These are phyloP conservation scores for Nitzschia sp. DNA, from an alignment of 108 stramenopile species.

Conservation along the genomic window DNA sequence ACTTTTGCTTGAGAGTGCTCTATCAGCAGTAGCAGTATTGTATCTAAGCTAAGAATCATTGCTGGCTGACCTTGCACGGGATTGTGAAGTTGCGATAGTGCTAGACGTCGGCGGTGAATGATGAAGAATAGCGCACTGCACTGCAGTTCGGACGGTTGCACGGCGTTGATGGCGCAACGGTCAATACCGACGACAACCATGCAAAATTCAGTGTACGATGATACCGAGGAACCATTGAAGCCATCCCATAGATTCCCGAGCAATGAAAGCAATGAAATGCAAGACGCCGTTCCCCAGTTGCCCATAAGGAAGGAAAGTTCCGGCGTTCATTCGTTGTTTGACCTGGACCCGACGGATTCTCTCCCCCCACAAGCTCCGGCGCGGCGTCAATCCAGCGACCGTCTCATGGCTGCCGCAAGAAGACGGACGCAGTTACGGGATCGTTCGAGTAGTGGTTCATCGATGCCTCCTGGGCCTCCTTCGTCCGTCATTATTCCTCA, in stretches of 20 bases:
- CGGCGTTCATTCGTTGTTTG: background rate
- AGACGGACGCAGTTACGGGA: background rate
- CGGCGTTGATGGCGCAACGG: too few species aligned
- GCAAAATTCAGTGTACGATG: too few species aligned
- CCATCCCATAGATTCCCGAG: background rate
- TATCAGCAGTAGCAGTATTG: too few species aligned
- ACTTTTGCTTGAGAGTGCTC: too few species aligned
- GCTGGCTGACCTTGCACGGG: too few species aligned
- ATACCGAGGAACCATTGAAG: too few species aligned
- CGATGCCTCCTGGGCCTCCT: background rate
- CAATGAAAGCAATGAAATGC: background rate
- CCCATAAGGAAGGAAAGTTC: background rate
- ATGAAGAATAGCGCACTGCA: too few species aligned
- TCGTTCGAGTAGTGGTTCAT: background rate
- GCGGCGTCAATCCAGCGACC: background rate
- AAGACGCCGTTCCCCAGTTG: background rate
- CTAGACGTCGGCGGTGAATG: too few species aligned
- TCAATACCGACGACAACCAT: too few species aligned
- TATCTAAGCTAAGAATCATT: too few species aligned
- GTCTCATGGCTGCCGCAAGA: background rate
- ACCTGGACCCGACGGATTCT: conserved; percentile 1
- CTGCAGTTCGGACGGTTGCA: too few species aligned
- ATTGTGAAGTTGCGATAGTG: too few species aligned
- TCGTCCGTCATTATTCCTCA: background rate
- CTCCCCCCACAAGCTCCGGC: background rate